phyloP scores from a whole-genome alignment of 305 asterid species.

The Plantago lanceolata region DNA sequence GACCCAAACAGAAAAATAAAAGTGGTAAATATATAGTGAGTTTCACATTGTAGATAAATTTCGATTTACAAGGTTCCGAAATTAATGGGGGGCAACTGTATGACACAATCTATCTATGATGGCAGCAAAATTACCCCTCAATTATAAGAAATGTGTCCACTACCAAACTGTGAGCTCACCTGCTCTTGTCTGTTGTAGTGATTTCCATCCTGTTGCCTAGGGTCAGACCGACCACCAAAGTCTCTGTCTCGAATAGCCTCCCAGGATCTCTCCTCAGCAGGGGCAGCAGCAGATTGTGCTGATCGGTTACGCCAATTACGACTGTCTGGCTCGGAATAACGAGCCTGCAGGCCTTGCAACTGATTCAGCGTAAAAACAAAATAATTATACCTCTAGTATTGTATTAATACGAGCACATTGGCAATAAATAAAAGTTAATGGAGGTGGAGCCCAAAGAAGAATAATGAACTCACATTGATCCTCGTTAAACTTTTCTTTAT shows the following conservation, averaged over 20 bases:
- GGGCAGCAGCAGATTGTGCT: conserved; percentile 45
- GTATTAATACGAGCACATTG: conserved; percentile 2
- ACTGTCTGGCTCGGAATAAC: conserved; percentile 65
- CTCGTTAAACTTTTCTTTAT: background rate
- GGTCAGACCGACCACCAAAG: conserved; percentile 35
- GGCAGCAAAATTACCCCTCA: conserved; percentile 49
- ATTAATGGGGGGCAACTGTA: too few relatives aligned
- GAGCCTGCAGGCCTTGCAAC: conserved; percentile 56
- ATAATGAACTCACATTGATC: conserved; percentile 1
- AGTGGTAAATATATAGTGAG: too few relatives aligned
- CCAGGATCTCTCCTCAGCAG: conserved; percentile 72
- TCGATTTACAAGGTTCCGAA: background rate
- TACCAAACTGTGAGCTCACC: conserved; percentile 43
- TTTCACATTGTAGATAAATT: too few relatives aligned
- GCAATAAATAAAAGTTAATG: background rate
- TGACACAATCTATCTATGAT: background rate
- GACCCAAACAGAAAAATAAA: background rate
- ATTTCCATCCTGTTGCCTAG: conserved; percentile 54
- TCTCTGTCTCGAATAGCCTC: conserved; percentile 51
- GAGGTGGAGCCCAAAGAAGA: conserved; percentile 4
- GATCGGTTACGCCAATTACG: conserved; percentile 91
- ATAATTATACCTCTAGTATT: conserved; percentile 1
- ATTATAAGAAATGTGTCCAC: conserved; percentile 50
- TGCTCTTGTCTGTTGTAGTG: conserved; percentile 64
- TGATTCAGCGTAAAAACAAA: conserved; percentile 40